A percentile compares a stretch with the other conserved stretches of the same genome.
Conservation (phyloP, 495 filamentous ascomycete genomes). For the Clavariopsis aquatica region DNA sequence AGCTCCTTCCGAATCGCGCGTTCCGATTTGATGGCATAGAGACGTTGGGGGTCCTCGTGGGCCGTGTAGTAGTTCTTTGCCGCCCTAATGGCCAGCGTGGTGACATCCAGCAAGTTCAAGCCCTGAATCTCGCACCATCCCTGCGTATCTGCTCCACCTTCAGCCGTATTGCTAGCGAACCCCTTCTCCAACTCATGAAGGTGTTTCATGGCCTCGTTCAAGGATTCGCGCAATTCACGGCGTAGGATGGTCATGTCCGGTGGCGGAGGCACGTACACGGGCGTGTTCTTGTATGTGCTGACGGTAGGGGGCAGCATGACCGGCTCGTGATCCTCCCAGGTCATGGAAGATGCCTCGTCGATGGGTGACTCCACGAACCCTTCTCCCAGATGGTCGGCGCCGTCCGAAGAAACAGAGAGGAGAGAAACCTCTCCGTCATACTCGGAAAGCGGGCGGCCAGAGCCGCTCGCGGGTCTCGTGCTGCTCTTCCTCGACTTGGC, state of each 20-base stretch:
- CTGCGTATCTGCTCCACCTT: constrained; percentile 42
- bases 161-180: constrained; percentile 13
- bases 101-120: constrained; percentile 84
- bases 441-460: constrained; percentile 23
- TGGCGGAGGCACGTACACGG: constrained; percentile 81
- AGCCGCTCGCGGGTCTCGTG: constrained; percentile 29
- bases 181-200: constrained; percentile 51
- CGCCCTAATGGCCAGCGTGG: constrained; percentile 89
- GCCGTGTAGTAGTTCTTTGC: constrained; percentile 93
- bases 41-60: constrained; percentile 75
- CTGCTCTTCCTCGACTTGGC: constrained; percentile 62
- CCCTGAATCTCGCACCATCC: constrained; percentile 88
- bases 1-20: constrained; percentile 78
- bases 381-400: constrained; percentile 36
- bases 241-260: constrained; percentile 78
- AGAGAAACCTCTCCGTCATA: constrained; percentile 20
- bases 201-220: constrained; percentile 65
- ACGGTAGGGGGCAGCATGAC: constrained; percentile 91
- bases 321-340: constrained; percentile 60
- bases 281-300: constrained; percentile 89
- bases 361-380: constrained; percentile 60
- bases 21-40: constrained; percentile 84
- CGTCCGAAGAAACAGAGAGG: constrained; percentile 18
- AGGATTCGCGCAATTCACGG: constrained; percentile 66
- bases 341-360: constrained; percentile 52